phyloP scores from a whole-genome alignment of 495 filamentous ascomycete genomes.

The Glonium stellatum region DNA sequence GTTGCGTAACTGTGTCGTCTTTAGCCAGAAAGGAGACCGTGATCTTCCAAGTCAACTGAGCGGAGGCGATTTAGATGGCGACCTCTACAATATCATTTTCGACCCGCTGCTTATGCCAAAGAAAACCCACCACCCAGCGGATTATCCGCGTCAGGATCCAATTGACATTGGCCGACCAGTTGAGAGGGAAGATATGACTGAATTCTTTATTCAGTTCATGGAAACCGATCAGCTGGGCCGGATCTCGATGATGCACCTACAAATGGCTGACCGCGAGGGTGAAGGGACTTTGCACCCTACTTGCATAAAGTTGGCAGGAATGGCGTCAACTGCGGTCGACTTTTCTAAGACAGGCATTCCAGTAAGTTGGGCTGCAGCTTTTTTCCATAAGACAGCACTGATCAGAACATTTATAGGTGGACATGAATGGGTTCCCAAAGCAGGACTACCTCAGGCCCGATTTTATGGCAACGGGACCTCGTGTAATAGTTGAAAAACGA shows the following conservation, averaged over 20 bases:
- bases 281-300: slow-evolving; percentile 53
- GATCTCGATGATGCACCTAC: slow-evolving; percentile 59
- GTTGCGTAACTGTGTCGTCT: slow-evolving; percentile 68
- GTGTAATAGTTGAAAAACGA: slow-evolving; percentile 44
- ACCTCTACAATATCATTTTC: slow-evolving; percentile 69
- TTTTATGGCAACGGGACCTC: slow-evolving; percentile 62
- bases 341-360: slow-evolving; percentile 73
- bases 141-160: slow-evolving; percentile 54
- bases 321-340: slow-evolving; percentile 75
- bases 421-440: slow-evolving; percentile 40
- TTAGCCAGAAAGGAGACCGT: slow-evolving; percentile 59
- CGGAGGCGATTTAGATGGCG: slow-evolving; percentile 79
- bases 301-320: slow-evolving; percentile 57
- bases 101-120: slow-evolving; percentile 44
- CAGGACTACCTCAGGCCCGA: slow-evolving; percentile 46
- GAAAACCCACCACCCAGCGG: slow-evolving; percentile 48
- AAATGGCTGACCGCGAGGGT: slow-evolving; percentile 61
- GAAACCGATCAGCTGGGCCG: slow-evolving; percentile 63
- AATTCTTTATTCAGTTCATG: slow-evolving; percentile 80
- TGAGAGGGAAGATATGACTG: slow-evolving; percentile 53
- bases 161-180: slow-evolving; percentile 53
- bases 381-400: background rate
- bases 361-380: slow-evolving; percentile 34
- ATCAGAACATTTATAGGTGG: slow-evolving; percentile 31
- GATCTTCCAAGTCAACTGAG: slow-evolving; percentile 70